phyloP scores from a whole-genome alignment of 305 asterid genomes.

The Andrographis paniculata region DNA sequence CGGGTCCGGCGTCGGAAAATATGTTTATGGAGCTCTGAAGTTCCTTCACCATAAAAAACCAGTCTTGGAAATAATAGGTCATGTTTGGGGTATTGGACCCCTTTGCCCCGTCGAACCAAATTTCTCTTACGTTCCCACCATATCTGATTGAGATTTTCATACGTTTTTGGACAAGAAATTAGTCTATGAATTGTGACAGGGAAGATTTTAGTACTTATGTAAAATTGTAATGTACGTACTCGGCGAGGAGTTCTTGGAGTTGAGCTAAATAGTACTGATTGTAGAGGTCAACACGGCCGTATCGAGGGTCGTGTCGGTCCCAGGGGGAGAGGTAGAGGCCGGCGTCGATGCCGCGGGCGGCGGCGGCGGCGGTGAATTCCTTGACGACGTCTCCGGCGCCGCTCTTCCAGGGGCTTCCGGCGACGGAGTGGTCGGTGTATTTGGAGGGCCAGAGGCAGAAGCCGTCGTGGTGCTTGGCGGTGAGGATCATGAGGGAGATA shows the following conservation, averaged over 20 bases:
- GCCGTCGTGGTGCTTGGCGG: constrained; percentile 94
- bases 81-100: constrained; percentile 69
- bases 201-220: background rate
- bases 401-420: constrained; percentile 60
- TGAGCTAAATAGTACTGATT: constrained; percentile 89
- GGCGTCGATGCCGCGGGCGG: constrained; percentile 50
- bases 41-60: constrained; percentile 88
- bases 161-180: background rate
- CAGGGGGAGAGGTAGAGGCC: constrained; percentile 92
- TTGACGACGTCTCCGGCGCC: constrained; percentile 73
- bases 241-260: constrained; percentile 68
- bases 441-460: constrained; percentile 93
- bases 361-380: constrained; percentile 51
- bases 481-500: constrained; percentile 59
- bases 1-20: constrained; percentile 94
- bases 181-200: background rate
- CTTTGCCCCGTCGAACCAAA: constrained; percentile 98
- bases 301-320: constrained; percentile 82
- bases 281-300: constrained; percentile 50
- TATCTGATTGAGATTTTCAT: constrained; percentile 43
- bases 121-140: constrained; percentile 69
- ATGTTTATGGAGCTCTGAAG: constrained; percentile 72
- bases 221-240: constrained; percentile 25
- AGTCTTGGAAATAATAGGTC: constrained; percentile 67
- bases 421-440: constrained; percentile 71